phyloP scores from a whole-genome alignment of 176 grass and related monocot genomes.

The Oryza brachyantha region DNA sequence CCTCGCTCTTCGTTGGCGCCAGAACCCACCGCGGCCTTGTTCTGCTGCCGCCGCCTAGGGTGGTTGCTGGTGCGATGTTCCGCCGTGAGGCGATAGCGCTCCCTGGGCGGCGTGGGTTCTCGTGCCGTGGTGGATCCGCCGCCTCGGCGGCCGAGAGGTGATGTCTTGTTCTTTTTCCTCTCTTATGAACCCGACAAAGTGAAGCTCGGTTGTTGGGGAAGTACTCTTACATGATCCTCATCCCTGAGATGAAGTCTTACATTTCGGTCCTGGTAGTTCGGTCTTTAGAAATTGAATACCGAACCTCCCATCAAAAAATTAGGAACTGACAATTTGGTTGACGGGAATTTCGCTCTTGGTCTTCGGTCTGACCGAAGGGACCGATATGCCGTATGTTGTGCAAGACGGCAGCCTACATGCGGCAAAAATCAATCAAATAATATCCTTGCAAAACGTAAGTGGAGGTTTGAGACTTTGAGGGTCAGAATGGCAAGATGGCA shows the following conservation, averaged over 20 bases:
- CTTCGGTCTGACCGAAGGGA: too few species aligned
- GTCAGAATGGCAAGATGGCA: too few species aligned
- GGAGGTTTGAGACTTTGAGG: too few species aligned
- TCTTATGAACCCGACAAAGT: neutral
- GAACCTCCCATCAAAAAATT: too few species aligned
- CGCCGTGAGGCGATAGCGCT: neutral
- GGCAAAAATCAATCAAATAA: too few species aligned
- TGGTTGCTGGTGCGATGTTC: neutral
- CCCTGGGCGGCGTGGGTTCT: constrained; percentile 4
- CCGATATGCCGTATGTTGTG: too few species aligned
- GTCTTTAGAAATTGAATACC: neutral
- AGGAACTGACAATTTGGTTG: too few species aligned
- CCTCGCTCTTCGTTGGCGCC: constrained; percentile 16
- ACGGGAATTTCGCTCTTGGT: too few species aligned
- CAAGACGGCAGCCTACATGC: too few species aligned
- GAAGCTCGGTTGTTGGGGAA: neutral
- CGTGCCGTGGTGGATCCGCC: constrained; percentile 23
- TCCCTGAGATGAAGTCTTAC: neutral
- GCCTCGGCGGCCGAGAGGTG: constrained; percentile 50
- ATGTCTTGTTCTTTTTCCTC: neutral
- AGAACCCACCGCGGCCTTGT: neutral
- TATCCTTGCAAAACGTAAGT: too few species aligned
- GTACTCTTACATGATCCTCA: neutral
- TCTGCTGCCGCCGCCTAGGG: neutral
- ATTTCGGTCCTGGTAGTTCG: neutral